Evolutionary conservation across 2,329 filamentous ascomycete species (phyloP), one percentile per base, ranked within the genome.

Genomic region (Aschersonia sp.): DNA sequence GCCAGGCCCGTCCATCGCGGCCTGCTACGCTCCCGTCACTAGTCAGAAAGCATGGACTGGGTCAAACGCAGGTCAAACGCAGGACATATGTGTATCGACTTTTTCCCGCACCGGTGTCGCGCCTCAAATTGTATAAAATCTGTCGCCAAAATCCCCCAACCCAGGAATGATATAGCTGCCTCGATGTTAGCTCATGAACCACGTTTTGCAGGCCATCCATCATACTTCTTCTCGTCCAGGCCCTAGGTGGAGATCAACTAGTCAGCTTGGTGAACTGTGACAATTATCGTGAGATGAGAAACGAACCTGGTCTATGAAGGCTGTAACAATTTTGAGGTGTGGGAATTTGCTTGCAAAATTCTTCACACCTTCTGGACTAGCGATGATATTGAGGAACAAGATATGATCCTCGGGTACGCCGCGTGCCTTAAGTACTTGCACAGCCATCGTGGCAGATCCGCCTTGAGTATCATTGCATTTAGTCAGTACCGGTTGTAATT

Each of bases 381-480:
- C 89, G 60, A 98, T 95, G 51, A 98, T 71, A 65, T 98, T 98
- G 49, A 98, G 73, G 70, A 98, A 98, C 40, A 97, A 72, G 52
- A 98, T 98, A 49, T 86, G 83, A 55, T 97, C 87, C 67, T 97
- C 92, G 0, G 89, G 88, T 5, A 98, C 92, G 32, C 92, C 92
- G 54, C 86, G 83, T 40, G 81, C 81, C 62, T 86, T 94, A 55
- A 98, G 73, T 4, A 95, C 87, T 53, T 97, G 87, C 14, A 97
- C 89, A 32, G 92, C 92, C 86, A 98, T 94, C 49, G 88, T 92
- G 46, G 92, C 92, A 49, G 89, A 95, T 44, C 92, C 92, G 55
- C 90, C 88, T 92, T 54, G 41, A 35, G 37, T 41, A 14, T 11
- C 12, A 41, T 7, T 12, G n/a, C 14, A n/a, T 41, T 8, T 39